Evolutionary conservation across 1,284 basidiomycete genomes (phyloP), one percentile per base, ranked within the genome.

Genomic region (Cystobasidiaceae sp.): DNA sequence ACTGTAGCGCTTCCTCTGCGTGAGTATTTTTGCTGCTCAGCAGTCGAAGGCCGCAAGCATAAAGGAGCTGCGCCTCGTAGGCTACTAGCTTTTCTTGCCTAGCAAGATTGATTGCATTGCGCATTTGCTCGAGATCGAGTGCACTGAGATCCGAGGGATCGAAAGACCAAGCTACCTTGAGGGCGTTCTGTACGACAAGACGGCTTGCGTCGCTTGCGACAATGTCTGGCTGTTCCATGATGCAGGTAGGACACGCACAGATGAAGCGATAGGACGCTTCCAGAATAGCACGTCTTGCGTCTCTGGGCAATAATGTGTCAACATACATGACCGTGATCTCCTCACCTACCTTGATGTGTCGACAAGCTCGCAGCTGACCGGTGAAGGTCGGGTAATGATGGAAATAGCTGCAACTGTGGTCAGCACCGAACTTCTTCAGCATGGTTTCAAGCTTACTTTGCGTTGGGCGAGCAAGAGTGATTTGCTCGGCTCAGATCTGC

Each of bases 281-380:
- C 15, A 63, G 60, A 19, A 19, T 21, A 21, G 28, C 37, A 13
- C 48, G 48, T 2, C 60, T 33, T 17, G 13, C 39, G 23, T 63
- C 6, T 11, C 19, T n/a, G 19, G 50, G 34, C 13, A 41, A 27
- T 17, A 44, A 25, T n/a, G 43, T 23, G 25, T 63, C 60, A n/a
- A 17, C 32, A 41, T 63, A 63, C 50, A 54, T 44, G 34, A 44
- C 19, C 17, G 50, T 63, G 51, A 63, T 55, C n/a, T 54, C 60
- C 25, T 54, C 60, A 4, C 50, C 60, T 15, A 15, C 28, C n/a
- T 21, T 21, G 25, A 63, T 55, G 30, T 54, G 17, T 9, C 49
- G 50, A 21, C 4, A 19, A n/a, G 60, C 60, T n/a, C 45, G 55
- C 9, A 54, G 45, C 4, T 43, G 49, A 21, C 60, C 60, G 13